These are phyloP conservation scores for Aspergillus pseudonomiae DNA, from an alignment of 2,329 filamentous ascomycete species.

Conservation along the genomic window DNA sequence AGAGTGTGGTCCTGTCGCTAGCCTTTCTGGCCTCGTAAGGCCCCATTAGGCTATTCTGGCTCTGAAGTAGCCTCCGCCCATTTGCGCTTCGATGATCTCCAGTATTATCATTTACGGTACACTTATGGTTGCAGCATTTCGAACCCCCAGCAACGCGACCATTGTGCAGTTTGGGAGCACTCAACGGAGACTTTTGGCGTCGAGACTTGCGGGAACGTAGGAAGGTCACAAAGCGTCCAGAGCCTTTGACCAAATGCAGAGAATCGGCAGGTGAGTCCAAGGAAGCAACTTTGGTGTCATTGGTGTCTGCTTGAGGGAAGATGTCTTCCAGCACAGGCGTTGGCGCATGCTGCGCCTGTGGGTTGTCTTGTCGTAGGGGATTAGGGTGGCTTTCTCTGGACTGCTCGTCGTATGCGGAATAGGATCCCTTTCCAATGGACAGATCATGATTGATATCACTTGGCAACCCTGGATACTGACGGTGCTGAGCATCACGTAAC, in stretches of 20 bases:
- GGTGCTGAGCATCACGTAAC: background rate
- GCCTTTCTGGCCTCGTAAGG: conserved; percentile 24
- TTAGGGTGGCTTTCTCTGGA: background rate
- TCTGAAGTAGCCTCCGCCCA: conserved; percentile 12
- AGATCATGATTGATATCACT: background rate
- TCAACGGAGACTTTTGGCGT: conserved; percentile 1
- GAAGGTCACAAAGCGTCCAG: conserved; percentile 20
- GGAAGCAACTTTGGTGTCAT: background rate
- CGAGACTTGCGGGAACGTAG: conserved; percentile 21
- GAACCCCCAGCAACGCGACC: no score
- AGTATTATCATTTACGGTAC: background rate
- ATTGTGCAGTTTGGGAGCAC: background rate
- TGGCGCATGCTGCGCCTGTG: background rate
- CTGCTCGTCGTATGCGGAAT: background rate
- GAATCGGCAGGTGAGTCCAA: background rate
- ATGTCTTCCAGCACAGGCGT: background rate
- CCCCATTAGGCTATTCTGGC: conserved; percentile 5
- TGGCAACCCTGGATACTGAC: background rate
- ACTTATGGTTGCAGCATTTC: background rate
- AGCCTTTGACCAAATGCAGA: conserved; percentile 14
- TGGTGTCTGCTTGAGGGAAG: background rate
- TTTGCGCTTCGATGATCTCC: background rate
- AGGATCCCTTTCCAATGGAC: background rate
- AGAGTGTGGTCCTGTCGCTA: conserved; percentile 36
- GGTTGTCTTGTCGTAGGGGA: background rate